phyloP scores from a whole-genome alignment of 2,329 filamentous ascomycete genomes.

The Elsinoe necatrix region DNA sequence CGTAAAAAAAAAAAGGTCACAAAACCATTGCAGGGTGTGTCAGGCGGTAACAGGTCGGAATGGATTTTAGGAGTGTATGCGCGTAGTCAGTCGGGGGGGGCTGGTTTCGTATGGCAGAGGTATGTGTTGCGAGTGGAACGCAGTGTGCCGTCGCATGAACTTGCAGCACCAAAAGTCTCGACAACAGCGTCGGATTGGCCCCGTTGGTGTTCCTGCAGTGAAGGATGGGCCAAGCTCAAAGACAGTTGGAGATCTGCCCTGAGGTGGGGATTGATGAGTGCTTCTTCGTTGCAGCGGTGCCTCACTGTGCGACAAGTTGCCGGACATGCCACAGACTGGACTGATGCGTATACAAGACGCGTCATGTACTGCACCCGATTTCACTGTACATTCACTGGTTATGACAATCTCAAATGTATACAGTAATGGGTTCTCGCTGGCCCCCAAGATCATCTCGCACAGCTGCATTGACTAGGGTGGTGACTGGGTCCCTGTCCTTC shows the following conservation, averaged over 20 bases:
- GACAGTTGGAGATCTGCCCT: slow-evolving; percentile 4
- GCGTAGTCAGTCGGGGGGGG: slow-evolving; percentile 1
- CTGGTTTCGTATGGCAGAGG: neutral
- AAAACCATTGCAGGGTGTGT: neutral
- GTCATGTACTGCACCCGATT: neutral
- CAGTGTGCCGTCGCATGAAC: slow-evolving; percentile 8
- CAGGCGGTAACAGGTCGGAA: slow-evolving; percentile 1
- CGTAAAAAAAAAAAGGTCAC: neutral
- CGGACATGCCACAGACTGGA: neutral
- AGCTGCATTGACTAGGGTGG: slow-evolving; percentile 1
- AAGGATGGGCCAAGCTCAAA: slow-evolving; percentile 11
- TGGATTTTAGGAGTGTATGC: neutral
- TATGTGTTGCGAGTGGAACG: slow-evolving; percentile 4
- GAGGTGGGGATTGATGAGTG: neutral
- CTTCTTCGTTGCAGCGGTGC: slow-evolving; percentile 1
- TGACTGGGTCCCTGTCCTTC: neutral
- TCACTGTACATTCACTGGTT: neutral
- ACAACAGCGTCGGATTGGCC: neutral
- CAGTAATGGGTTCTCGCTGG: neutral
- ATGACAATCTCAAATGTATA: neutral
- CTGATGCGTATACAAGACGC: neutral
- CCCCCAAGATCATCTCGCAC: neutral
- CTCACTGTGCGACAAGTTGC: neutral
- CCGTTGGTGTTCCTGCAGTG: slow-evolving; percentile 10
- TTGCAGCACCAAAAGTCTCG: neutral